Percentiles rank a stretch among this genome's conserved stretches.
Evolutionary conservation across 1,284 basidiomycete genomes (phyloP).

Genomic region (Apiotrichum sp.): DNA sequence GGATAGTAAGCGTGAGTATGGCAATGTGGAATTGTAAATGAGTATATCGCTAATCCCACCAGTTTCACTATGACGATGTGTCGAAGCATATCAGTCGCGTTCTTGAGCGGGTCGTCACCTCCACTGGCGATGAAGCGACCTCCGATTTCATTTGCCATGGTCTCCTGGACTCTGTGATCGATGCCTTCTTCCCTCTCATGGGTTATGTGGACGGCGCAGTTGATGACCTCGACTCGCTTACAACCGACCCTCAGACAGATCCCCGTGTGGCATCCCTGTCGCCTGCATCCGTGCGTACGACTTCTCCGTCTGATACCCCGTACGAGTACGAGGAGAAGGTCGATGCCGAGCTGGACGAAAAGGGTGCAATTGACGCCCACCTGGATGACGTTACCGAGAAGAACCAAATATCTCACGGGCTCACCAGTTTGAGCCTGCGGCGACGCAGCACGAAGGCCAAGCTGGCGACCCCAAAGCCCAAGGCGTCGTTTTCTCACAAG

Average conservation of each 20-base stretch:
- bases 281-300: no score
- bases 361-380: neutral
- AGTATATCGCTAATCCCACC: neutral
- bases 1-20: constrained; percentile 71
- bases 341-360: neutral
- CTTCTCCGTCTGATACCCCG: constrained; percentile 14
- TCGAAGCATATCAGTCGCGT: constrained; percentile 79
- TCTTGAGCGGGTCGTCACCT: constrained; percentile 57
- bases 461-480: neutral
- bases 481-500: neutral
- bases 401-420: constrained; percentile 4
- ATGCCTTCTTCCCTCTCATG: constrained; percentile 85
- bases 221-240: constrained; percentile 66
- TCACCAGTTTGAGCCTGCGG: neutral
- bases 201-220: constrained; percentile 79
- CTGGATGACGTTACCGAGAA: constrained; percentile 16
- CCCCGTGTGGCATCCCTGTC: constrained; percentile 1
- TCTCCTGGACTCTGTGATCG: constrained; percentile 86
- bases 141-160: constrained; percentile 90
- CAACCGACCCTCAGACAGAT: constrained; percentile 48
- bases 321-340: constrained; percentile 8
- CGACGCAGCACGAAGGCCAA: neutral
- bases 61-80: constrained; percentile 93
- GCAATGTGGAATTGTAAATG: no score
- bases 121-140: constrained; percentile 26